These are phyloP conservation scores for Emericellopsis atlantica DNA, from an alignment of 2,329 filamentous ascomycete genomes.

Conservation along the genomic window DNA sequence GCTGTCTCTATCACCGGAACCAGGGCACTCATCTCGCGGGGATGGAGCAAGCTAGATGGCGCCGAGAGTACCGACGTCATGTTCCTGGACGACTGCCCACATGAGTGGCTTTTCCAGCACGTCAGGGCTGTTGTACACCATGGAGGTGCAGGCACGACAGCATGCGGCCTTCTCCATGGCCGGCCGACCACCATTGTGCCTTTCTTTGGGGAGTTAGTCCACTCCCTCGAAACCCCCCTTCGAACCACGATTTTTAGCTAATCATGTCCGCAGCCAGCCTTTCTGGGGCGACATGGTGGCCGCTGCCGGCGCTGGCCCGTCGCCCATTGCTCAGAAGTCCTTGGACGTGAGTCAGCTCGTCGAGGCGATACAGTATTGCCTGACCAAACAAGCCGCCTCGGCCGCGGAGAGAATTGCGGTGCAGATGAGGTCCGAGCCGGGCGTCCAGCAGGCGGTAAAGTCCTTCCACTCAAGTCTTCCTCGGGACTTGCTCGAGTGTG, in stretches of 20 bases:
- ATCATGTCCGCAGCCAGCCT: conserved; percentile 15
- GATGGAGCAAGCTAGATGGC: conserved; percentile 49
- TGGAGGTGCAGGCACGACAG: conserved; percentile 53
- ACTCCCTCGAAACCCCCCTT: background rate
- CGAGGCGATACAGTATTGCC: conserved; percentile 19
- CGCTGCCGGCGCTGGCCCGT: conserved; percentile 24
- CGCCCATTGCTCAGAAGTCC: conserved; percentile 21
- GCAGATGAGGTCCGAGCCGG: conserved; percentile 1
- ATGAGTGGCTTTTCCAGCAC: conserved; percentile 45
- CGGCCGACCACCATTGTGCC: conserved; percentile 52
- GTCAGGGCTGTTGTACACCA: conserved; percentile 50
- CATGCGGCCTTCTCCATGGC: conserved; percentile 46
- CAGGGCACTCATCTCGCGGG: conserved; percentile 48
- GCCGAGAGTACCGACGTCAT: conserved; percentile 32
- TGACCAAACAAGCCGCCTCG: conserved; percentile 13
- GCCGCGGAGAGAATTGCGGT: conserved; percentile 1
- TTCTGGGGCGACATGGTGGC: conserved; percentile 30
- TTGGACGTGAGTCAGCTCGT: conserved; percentile 20
- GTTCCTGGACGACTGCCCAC: conserved; percentile 50
- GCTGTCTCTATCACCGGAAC: conserved; percentile 44
- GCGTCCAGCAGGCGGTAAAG: conserved; percentile 16
- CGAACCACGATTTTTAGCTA: background rate
- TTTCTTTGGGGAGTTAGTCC: conserved; percentile 42
- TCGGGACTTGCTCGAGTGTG: conserved; percentile 19
- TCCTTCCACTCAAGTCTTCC: conserved; percentile 25